These are phyloP conservation scores for Neodidymelliopsis sp. DNA, from an alignment of 2,329 filamentous ascomycete species.

Conservation along the genomic window DNA sequence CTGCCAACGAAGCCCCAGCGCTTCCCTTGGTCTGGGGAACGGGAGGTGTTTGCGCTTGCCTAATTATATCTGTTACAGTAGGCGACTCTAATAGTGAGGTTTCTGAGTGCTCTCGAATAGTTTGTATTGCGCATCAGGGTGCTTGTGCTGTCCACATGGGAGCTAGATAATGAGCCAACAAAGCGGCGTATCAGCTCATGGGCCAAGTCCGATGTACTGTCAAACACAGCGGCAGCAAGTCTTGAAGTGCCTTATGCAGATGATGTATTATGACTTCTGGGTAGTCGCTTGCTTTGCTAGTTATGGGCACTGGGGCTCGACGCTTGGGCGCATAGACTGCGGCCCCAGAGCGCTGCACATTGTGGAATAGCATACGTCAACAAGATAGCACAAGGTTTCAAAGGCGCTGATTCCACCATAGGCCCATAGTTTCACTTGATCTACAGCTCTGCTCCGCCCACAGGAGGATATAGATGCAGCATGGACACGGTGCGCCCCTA, in stretches of 20 bases:
- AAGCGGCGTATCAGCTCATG: conserved; percentile 35
- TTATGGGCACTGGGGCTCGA: conserved; percentile 31
- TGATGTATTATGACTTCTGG: conserved; percentile 22
- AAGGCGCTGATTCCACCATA: neutral
- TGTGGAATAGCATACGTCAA: conserved; percentile 1
- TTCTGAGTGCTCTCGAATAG: conserved; percentile 13
- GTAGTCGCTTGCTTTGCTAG: conserved; percentile 32
- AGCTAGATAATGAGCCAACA: conserved; percentile 33
- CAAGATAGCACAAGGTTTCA: neutral
- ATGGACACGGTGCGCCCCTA: conserved; percentile 1
- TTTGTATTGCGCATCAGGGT: conserved; percentile 36
- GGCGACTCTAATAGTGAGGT: conserved; percentile 13
- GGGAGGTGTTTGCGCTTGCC: conserved; percentile 15
- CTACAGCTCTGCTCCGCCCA: conserved; percentile 5
- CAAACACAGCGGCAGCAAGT: conserved; percentile 34
- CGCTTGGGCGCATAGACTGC: conserved; percentile 42
- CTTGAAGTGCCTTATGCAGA: conserved; percentile 26
- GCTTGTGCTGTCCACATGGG: conserved; percentile 36
- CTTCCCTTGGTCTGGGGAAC: conserved; percentile 33
- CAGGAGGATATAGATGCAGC: neutral
- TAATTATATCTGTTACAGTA: conserved; percentile 26
- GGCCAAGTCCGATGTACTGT: conserved; percentile 30
- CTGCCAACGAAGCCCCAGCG: conserved; percentile 44
- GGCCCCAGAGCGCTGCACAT: conserved; percentile 36
- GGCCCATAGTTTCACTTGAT: neutral